Evolutionary conservation across 1,139 yeast species (phyloP), one percentile per base, ranked within the genome.

Genomic region (Diutina rugosa): DNA sequence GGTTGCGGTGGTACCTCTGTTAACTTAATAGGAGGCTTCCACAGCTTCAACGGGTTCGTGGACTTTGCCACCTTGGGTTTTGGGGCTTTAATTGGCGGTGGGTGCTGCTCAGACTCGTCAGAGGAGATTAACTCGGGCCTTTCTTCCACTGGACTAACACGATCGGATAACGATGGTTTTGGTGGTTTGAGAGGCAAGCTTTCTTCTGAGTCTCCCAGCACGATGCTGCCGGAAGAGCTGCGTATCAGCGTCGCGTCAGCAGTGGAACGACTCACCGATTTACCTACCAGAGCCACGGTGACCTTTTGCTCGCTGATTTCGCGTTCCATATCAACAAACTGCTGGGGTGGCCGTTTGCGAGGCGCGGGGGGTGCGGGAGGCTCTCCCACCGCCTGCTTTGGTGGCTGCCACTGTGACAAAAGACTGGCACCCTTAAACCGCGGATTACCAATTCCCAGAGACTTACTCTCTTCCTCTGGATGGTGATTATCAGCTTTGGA

Each of bases 281-380:
- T 47, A 21, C 30, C 30, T 9, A 47, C 51, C 18, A 30, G 30
- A 10, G 51, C 29, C 14, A 47, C 30, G 16, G 35, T 47, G 9
- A 32, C 44, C n/a, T 29, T 30, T 7, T 38, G 41, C 2, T 16
- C 45, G n/a, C 21, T n/a, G 5, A 49, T n/a, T 16, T 49, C 53
- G 26, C 32, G 30, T 32, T 49, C 53, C 53, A 49, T 49, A 30
- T 49, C 53, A 14, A 49, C 53, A 32, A 49, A 49, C 53, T 16
- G 44, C n/a, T 21, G 35, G 7, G 53, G 53, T 14, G 53, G 53
- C 41, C 16, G 26, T 18, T 49, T 49, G 5, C 44, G 35, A n/a
- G 51, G 18, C n/a, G 41, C n/a, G 2, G 41, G 41, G 6, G 41
- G 41, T 12, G 41, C 41, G 6, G 41, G 41, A 8, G 41, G 44